Base-by-base conservation (phyloP, 768 basidiomycete genomes). In the Hydnomerulius pinastri region DNA sequence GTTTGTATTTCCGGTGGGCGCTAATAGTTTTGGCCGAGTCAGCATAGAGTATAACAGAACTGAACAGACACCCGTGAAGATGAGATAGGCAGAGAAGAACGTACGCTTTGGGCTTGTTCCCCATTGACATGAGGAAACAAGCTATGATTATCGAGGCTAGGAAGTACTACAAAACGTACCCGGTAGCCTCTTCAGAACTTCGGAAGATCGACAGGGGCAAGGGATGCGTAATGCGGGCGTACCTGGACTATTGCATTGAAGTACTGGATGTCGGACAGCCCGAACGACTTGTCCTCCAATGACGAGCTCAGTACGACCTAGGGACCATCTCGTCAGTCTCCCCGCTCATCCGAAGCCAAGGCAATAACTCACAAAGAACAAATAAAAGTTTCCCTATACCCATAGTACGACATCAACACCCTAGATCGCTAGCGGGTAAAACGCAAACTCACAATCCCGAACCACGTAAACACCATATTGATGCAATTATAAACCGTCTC, bases 51-150 rank as follows among this genome's bases (percentile, higher is more conserved):
- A n/a, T n/a, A n/a, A n/a, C n/a, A n/a, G n/a, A n/a, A n/a, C n/a
- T n/a, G n/a, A n/a, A n/a, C n/a, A n/a, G n/a, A n/a, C n/a, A n/a
- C n/a, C n/a, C n/a, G n/a, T n/a, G n/a, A 28, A 21, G 28, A 43
- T 10, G 21, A 10, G 21, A 17, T n/a, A 39, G 6, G 23, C 46
- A 43, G 24, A 30, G 8, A 17, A 2, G 20, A 18, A 38, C 37
- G 51, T 56, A 93, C 91, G 90, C 85, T 71, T 82, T 79, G 4
- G 94, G 94, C 64, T 89, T 87, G 68, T 97, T 97, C 15, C 95
- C 95, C 93, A 98, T 96, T 0, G 92, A 89, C 66, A 97, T 89
- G 1, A 97, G 74, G 77, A 98, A 97, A 58, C 86, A 88, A 7
- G 90, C 86, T n/a, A 94, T 78, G 24, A 98, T 79, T 35, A 91